phyloP scores from a whole-genome alignment of 2,329 filamentous ascomycete genomes.

The Botrytis fragariae region DNA sequence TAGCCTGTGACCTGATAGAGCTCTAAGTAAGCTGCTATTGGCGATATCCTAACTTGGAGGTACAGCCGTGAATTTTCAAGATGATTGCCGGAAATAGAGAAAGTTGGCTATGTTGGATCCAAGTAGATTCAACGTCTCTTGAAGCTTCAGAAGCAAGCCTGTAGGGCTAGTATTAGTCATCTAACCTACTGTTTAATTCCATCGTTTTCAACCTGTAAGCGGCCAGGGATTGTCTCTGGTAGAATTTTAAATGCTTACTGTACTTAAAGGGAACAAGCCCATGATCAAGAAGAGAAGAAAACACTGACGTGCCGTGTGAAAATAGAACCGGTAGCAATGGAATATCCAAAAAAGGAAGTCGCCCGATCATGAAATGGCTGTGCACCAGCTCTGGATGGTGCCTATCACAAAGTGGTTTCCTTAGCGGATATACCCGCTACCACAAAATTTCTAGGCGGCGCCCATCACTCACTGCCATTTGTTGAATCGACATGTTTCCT shows the following conservation, averaged over 20 bases:
- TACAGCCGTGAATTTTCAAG: constrained; percentile 7
- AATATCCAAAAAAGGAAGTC: constrained; percentile 14
- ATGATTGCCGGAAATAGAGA: constrained; percentile 11
- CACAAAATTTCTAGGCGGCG: constrained; percentile 16
- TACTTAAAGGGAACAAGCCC: constrained; percentile 3
- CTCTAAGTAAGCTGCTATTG: constrained; percentile 6
- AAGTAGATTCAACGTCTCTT: constrained; percentile 8
- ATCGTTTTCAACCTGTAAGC: constrained; percentile 19
- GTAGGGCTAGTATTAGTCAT: constrained; percentile 17
- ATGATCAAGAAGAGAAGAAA: neutral
- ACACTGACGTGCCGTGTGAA: constrained; percentile 16
- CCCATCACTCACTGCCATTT: constrained; percentile 11
- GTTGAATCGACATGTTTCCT: constrained; percentile 11
- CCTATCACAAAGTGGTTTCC: constrained; percentile 16
- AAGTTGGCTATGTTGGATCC: constrained; percentile 9
- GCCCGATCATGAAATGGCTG: constrained; percentile 15
- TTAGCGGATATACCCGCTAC: constrained; percentile 19
- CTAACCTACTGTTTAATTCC: constrained; percentile 4
- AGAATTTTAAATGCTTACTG: constrained; percentile 16
- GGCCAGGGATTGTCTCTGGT: constrained; percentile 4
- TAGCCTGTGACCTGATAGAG: constrained; percentile 10
- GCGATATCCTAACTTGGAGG: neutral
- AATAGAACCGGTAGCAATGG: constrained; percentile 12
- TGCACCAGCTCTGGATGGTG: constrained; percentile 14
- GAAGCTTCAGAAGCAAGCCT: neutral